Base-by-base conservation (phyloP, 2,329 filamentous ascomycete species). In the Venturia nashicola region DNA sequence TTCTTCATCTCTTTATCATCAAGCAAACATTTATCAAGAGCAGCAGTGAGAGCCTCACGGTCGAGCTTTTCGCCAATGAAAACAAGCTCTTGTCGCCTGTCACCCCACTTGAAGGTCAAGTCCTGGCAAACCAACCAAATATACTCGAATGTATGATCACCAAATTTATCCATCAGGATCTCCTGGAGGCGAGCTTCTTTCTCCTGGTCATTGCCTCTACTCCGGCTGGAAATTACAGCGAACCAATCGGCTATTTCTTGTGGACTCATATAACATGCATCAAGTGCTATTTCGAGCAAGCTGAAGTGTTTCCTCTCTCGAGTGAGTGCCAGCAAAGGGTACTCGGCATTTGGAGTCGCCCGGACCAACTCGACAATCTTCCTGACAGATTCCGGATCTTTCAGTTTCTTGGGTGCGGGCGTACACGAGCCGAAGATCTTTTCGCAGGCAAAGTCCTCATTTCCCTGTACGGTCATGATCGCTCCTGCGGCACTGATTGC, bases 21-120 rank as follows among this genome's bases (percentile, higher is more conserved):
- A 2, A 90, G 71, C 32, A 90, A 71, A 68, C 86, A 89, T 1
- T 71, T 73, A 68, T 90, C 83, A 3, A 90, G 71, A 42, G 80
- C 71, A 5, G 72, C 73, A 32, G 79, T 81, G 18, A 90, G 74
- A 0, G 75, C 78, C 5, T 71, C 69, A 1, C 77, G 69, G 61
- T 88, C 78, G 16, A 90, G 76, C 5, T 79, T 78, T 72, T 89
- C 86, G 0, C 87, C 87, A 65, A 91, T 90, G 66, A 90, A 88
- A 2, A 90, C 87, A 7, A 90, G 71, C 71, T 90, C 87, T 70
- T 90, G 87, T 2, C 87, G 78, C 1, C 87, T 78, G 68, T 90
- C 87, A 0, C 86, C 87, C 85, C 86, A 90, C 9, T 75, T 73
- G 46, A n/a, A 27, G 2, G 74, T 76, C 20, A 70, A 69, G 5